These are phyloP conservation scores for Fallopia convolvulus DNA, from an alignment of 148 eudicot genomes.

Conservation along the genomic window DNA sequence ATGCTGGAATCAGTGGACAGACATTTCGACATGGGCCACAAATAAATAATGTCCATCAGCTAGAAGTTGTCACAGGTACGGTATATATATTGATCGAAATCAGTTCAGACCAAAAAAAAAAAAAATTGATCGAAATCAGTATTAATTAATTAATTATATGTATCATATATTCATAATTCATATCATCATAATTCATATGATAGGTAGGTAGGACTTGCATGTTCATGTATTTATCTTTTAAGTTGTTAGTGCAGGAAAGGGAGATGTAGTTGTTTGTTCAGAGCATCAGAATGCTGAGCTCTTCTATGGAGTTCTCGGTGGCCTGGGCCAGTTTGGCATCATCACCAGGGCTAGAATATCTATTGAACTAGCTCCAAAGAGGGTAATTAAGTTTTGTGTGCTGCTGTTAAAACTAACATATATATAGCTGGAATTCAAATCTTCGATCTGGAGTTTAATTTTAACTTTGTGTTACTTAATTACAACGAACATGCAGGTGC, in stretches of 20 bases:
- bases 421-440: background rate
- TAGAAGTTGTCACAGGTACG: constrained; percentile 34
- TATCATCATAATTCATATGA: too few relatives aligned
- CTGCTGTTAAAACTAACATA: background rate
- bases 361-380: constrained; percentile 42
- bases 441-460: background rate
- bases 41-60: constrained; percentile 46
- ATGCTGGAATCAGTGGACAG: constrained; percentile 64
- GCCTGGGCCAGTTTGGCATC: constrained; percentile 65
- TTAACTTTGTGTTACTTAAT: background rate
- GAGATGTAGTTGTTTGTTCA: constrained; percentile 44
- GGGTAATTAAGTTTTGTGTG: constrained; percentile 17
- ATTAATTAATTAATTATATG: too few relatives aligned
- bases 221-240: background rate
- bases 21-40: constrained; percentile 51
- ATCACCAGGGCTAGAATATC: constrained; percentile 56
- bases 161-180: too few relatives aligned
- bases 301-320: constrained; percentile 53
- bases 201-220: background rate
- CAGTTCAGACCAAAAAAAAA: too few relatives aligned
- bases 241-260: constrained; percentile 34
- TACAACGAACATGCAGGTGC: constrained; percentile 44
- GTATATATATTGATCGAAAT: too few relatives aligned
- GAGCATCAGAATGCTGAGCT: constrained; percentile 31
- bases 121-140: too few relatives aligned